phyloP scores from a whole-genome alignment of 1,284 basidiomycete genomes.

The Boletus sp. region DNA sequence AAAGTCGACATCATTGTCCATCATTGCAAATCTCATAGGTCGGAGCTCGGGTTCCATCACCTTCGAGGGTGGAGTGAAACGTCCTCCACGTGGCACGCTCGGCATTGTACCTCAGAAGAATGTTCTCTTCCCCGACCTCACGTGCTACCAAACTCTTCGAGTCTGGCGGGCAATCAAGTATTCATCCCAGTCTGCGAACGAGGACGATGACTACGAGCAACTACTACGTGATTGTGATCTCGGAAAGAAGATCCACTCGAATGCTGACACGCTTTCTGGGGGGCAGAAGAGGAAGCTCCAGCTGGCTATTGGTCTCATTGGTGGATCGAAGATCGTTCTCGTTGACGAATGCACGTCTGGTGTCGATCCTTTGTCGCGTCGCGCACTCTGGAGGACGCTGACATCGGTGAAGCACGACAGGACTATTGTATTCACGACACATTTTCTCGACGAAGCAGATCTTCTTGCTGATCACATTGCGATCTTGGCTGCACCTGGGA shows the following conservation, averaged over 20 bases:
- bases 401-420: slow-evolving; percentile 66
- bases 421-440: slow-evolving; percentile 71
- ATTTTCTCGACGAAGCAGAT: slow-evolving; percentile 83
- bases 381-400: slow-evolving; percentile 77
- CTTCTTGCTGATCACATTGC: slow-evolving; percentile 77
- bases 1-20: slow-evolving; percentile 75
- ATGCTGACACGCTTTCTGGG: slow-evolving; percentile 69
- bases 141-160: slow-evolving; percentile 71
- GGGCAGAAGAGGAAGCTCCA: slow-evolving; percentile 86
- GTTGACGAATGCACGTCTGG: slow-evolving; percentile 83
- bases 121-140: slow-evolving; percentile 78
- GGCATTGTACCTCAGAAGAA: slow-evolving; percentile 86
- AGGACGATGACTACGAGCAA: slow-evolving; percentile 54
- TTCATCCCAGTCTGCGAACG: slow-evolving; percentile 44
- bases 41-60: slow-evolving; percentile 61
- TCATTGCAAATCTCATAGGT: slow-evolving; percentile 65
- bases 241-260: slow-evolving; percentile 64
- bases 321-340: slow-evolving; percentile 73
- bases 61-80: slow-evolving; percentile 59
- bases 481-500: slow-evolving; percentile 76
- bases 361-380: slow-evolving; percentile 77
- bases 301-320: slow-evolving; percentile 75
- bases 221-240: slow-evolving; percentile 74
- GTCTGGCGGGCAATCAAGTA: slow-evolving; percentile 79
- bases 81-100: slow-evolving; percentile 62